phyloP scores from a whole-genome alignment of 495 filamentous ascomycete species.

The Tuber magnatum region DNA sequence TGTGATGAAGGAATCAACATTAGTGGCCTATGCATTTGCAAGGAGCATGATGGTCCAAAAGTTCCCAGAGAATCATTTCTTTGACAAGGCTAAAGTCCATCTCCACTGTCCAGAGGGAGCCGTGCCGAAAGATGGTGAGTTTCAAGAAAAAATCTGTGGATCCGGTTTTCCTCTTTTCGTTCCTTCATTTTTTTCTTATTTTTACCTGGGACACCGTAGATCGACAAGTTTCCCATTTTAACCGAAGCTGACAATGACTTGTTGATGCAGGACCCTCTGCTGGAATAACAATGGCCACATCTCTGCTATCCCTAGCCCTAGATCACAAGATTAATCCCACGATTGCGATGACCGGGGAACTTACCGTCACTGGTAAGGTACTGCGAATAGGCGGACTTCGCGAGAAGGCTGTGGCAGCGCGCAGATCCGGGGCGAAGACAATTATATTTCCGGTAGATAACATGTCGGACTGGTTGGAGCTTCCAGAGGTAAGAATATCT shows the following conservation, averaged over 20 bases:
- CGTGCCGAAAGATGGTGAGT: conserved; percentile 81
- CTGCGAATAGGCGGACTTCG: conserved; percentile 89
- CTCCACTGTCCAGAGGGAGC: conserved; percentile 97
- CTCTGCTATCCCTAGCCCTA: conserved; percentile 74
- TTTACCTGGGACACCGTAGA: not conserved
- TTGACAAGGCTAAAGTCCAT: conserved; percentile 92
- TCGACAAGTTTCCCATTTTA: conserved; percentile 12
- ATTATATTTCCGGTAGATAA: conserved; percentile 95
- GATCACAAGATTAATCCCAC: conserved; percentile 71
- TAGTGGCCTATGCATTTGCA: conserved; percentile 92
- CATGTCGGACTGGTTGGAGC: conserved; percentile 90
- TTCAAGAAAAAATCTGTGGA: conserved; percentile 3
- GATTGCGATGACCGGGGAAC: conserved; percentile 96
- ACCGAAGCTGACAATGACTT: conserved; percentile 33
- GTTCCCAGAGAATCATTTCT: conserved; percentile 86
- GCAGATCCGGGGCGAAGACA: conserved; percentile 86
- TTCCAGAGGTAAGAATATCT: conserved; percentile 74
- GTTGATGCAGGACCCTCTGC: conserved; percentile 62
- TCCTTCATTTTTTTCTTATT: conserved; percentile 1
- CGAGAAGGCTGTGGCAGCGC: conserved; percentile 98
- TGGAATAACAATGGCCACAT: conserved; percentile 95
- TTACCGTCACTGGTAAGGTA: conserved; percentile 96
- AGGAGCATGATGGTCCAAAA: conserved; percentile 77
- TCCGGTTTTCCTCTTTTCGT: conserved; percentile 7
- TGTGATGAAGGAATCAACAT: conserved; percentile 96